Evolutionary conservation across 495 filamentous ascomycete genomes (phyloP).

Genomic region (Diplogelasinospora grovesii): DNA sequence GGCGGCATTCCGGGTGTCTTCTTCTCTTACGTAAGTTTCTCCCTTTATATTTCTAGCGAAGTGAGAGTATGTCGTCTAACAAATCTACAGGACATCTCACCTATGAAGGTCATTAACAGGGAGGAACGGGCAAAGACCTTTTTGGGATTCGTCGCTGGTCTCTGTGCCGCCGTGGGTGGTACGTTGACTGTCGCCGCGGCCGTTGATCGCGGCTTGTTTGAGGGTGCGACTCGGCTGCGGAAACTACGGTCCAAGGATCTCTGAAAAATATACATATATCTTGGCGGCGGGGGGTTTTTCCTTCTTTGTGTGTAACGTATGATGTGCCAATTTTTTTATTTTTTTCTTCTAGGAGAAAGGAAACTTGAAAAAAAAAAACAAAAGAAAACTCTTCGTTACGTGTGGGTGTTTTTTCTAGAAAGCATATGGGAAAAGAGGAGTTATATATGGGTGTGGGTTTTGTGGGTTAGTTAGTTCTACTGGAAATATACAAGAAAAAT

Average conservation of each 20-base stretch:
- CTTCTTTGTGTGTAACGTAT: not conserved
- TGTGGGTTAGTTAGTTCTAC: too few relatives aligned
- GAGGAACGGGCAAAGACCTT: conserved; percentile 85
- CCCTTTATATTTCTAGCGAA: not conserved
- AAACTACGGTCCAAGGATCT: conserved; percentile 67
- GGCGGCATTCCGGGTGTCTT: conserved; percentile 96
- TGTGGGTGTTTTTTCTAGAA: too few relatives aligned
- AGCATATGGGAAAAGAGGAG: too few relatives aligned
- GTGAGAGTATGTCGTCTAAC: too few relatives aligned
- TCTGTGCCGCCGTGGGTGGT: conserved; percentile 91
- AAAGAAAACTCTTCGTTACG: too few relatives aligned
- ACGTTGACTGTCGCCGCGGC: conserved; percentile 94
- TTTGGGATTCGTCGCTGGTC: conserved; percentile 81
- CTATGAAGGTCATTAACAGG: conserved; percentile 98
- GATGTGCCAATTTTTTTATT: not conserved
- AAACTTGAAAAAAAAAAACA: too few relatives aligned
- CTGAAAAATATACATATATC: conserved; percentile 17
- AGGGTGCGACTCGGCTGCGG: conserved; percentile 73
- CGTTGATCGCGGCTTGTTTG: conserved; percentile 84
- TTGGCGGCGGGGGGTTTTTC: not conserved
- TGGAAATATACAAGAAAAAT: too few relatives aligned
- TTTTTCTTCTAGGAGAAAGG: too few relatives aligned
- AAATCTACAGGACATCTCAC: conserved; percentile 91
- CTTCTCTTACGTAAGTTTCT: conserved; percentile 77
- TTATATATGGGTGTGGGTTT: too few relatives aligned